These are phyloP conservation scores for Lepidium aucheri DNA, from an alignment of 345 rosid genomes.

Conservation along the genomic window DNA sequence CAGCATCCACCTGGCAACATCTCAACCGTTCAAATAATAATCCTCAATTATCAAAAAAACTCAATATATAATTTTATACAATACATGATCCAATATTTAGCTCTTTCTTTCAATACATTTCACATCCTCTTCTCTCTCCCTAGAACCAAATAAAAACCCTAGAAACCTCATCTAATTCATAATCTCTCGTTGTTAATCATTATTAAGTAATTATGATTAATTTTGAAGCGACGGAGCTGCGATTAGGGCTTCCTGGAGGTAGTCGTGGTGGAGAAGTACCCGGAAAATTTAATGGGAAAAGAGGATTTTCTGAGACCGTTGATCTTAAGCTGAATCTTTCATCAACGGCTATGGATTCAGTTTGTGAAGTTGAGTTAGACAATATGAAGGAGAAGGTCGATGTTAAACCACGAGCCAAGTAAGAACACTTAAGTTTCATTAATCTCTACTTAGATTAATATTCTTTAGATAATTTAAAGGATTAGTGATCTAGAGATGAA, in stretches of 20 bases:
- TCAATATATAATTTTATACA: slow-evolving; percentile 25
- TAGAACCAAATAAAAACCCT: background rate
- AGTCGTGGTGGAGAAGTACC: slow-evolving; percentile 18
- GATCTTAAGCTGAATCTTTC: slow-evolving; percentile 72
- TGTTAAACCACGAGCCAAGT: slow-evolving; percentile 59
- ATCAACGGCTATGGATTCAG: slow-evolving; percentile 32
- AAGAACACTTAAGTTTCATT: slow-evolving; percentile 5
- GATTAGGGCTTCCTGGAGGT: slow-evolving; percentile 63
- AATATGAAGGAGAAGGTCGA: slow-evolving; percentile 30
- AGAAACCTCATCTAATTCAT: background rate
- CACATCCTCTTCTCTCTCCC: slow-evolving; percentile 15
- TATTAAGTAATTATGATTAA: slow-evolving; percentile 37
- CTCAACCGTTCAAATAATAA: slow-evolving; percentile 26
- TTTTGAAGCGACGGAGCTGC: slow-evolving; percentile 83
- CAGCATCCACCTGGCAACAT: slow-evolving; percentile 43
- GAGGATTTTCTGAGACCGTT: slow-evolving; percentile 61
- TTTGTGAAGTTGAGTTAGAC: background rate
- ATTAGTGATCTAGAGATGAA: background rate
- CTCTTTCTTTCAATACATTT: slow-evolving; percentile 20
- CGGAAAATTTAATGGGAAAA: slow-evolving; percentile 38
- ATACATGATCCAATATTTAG: slow-evolving; percentile 21
- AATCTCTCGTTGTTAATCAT: background rate
- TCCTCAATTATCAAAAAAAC: background rate
- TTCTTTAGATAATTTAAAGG: background rate
- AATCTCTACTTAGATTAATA: background rate